These are phyloP conservation scores for Evernia prunastri DNA, from an alignment of 495 filamentous ascomycete species.

Conservation along the genomic window DNA sequence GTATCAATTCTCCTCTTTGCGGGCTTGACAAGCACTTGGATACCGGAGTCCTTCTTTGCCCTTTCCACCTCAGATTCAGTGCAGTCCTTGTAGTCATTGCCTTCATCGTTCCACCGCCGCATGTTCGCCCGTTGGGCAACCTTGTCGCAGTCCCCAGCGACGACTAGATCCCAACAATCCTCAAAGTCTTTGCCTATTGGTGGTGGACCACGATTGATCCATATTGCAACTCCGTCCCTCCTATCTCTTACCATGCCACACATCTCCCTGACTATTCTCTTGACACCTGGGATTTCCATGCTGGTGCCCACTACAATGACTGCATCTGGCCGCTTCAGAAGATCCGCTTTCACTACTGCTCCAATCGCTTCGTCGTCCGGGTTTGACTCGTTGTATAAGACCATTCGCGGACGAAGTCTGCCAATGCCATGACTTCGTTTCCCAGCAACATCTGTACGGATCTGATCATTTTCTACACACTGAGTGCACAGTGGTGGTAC, in stretches of 20 bases:
- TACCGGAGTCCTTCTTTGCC: slow-evolving; percentile 30
- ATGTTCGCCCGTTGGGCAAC: slow-evolving; percentile 70
- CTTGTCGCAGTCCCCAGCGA: slow-evolving; percentile 80
- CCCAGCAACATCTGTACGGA: slow-evolving; percentile 68
- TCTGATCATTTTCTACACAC: slow-evolving; percentile 67
- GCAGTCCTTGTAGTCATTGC: slow-evolving; percentile 40
- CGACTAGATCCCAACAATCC: slow-evolving; percentile 84
- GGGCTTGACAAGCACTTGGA: slow-evolving; percentile 40
- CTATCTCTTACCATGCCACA: slow-evolving; percentile 71
- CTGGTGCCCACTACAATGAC: slow-evolving; percentile 93
- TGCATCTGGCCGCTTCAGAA: slow-evolving; percentile 79
- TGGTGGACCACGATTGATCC: slow-evolving; percentile 84
- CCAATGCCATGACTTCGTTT: slow-evolving; percentile 94
- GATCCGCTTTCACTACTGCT: slow-evolving; percentile 74
- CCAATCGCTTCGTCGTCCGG: slow-evolving; percentile 95
- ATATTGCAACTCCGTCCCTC: slow-evolving; percentile 84
- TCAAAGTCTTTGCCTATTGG: slow-evolving; percentile 80
- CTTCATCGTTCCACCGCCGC: slow-evolving; percentile 66
- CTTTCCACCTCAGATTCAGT: slow-evolving; percentile 38
- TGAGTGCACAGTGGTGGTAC: slow-evolving; percentile 73
- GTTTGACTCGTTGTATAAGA: slow-evolving; percentile 95
- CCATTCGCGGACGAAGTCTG: slow-evolving; percentile 82
- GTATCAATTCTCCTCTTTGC: slow-evolving; percentile 31
- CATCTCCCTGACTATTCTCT: slow-evolving; percentile 83
- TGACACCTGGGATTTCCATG: slow-evolving; percentile 87